These are phyloP conservation scores for Moricandia moricandioides DNA, from an alignment of 345 rosid genomes.

Conservation along the genomic window DNA sequence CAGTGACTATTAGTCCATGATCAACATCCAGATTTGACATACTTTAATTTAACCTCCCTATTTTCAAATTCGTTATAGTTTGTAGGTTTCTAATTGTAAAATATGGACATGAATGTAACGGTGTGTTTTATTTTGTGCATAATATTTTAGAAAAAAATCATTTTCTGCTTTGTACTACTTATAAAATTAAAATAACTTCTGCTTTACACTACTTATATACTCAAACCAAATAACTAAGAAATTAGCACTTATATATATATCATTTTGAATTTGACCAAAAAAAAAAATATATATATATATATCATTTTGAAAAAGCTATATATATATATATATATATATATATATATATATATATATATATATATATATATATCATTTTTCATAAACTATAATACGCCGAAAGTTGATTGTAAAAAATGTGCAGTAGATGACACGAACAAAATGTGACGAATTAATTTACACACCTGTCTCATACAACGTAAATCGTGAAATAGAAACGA, in stretches of 20 bases:
- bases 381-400: neutral
- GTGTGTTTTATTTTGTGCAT: neutral
- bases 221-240: neutral
- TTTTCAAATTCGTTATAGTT: neutral
- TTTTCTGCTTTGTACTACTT: neutral
- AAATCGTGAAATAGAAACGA: neutral
- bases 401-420: neutral
- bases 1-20: neutral
- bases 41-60: neutral
- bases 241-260: neutral
- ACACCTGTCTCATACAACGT: neutral
- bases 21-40: neutral
- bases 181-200: neutral
- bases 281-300: neutral
- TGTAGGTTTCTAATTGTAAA: neutral
- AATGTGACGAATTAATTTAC: neutral
- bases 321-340: neutral
- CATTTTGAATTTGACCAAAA: too few species aligned
- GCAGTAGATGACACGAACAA: slow-evolving; percentile 11
- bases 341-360: neutral
- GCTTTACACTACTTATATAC: neutral
- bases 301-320: too few species aligned
- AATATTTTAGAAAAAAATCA: neutral
- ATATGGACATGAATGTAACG: neutral
- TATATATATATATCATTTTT: neutral